Evolutionary conservation across 1,284 basidiomycete genomes (phyloP), one percentile per base, ranked within the genome.

Genomic region (Vanrija sp.): DNA sequence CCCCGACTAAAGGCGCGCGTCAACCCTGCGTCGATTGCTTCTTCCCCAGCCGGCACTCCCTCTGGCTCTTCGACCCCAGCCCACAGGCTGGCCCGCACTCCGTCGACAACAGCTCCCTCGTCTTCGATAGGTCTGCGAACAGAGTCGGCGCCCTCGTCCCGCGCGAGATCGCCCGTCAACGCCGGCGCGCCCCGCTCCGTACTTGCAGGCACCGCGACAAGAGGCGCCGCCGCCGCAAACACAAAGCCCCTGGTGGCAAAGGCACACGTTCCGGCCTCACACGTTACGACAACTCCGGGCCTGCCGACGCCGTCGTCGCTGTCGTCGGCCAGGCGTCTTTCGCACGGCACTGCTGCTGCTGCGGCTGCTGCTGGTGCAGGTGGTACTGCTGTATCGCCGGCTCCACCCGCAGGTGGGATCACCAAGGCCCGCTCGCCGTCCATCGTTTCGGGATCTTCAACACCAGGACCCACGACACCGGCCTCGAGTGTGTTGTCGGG

Each of bases 1-100:
- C 57, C 62, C 3, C 38, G 62, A 6, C 50, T 56, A 6, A 56
- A 62, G 20, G 63, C 62, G 3, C 61, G 56, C 22, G 61, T 65
- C 39, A 62, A 65, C 45, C 44, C 50, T 1, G 47, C 59, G 3
- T 43, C 44, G 31, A 57, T 65, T 19, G 35, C 54, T 19, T 46
- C 45, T 16, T 18, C 45, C 15, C 20, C 45, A 31, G 31, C 12
- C 12, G 31, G 31, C 12, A 31, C 10, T 27, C 25, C 25, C 25
- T 27, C 25, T 14, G 31, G 31, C 9, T 9, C 31, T 14, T 31
- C 31, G 31, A 31, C 31, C 12, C 31, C 31, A 31, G 31, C 12
- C 31, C 31, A 14, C 31, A 31, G 31, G 12, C 31, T 14, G 9
- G 31, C 31, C 4, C 31, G 31, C 12, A 41, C 47, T 3, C 47